These are phyloP conservation scores for Populus hybrid DNA, from an alignment of 441 rosid species.

Conservation along the genomic window DNA sequence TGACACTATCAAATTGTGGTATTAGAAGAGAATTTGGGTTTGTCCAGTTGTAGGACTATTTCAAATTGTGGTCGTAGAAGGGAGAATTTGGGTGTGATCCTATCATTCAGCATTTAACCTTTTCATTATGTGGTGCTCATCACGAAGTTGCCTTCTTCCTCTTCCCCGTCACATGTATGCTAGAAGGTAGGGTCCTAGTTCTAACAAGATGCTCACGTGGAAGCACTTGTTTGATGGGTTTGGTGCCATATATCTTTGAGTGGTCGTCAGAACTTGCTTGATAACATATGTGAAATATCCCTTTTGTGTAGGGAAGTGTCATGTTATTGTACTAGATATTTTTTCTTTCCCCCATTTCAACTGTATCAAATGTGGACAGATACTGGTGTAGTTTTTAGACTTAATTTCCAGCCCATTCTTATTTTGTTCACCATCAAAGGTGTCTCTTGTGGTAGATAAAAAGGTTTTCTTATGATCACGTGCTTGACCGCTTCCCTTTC, in stretches of 20 bases:
- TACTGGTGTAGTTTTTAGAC: neutral
- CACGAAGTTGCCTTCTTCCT: neutral
- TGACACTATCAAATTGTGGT: neutral
- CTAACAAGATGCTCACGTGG: neutral
- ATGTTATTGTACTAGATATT: neutral
- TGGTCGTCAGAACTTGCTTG: neutral
- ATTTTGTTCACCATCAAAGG: neutral
- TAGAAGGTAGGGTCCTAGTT: neutral
- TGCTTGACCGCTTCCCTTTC: conserved; percentile 19
- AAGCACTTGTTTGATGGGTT: neutral
- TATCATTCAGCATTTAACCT: neutral
- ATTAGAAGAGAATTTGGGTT: neutral
- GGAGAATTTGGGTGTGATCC: neutral
- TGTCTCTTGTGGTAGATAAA: neutral
- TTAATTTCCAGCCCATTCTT: neutral
- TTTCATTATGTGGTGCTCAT: neutral
- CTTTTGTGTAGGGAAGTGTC: neutral
- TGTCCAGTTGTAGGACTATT: no score
- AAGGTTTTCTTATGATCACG: neutral
- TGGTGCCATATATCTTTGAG: neutral
- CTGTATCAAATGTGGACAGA: neutral
- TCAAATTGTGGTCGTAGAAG: neutral
- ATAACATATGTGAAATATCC: neutral
- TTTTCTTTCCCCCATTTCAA: neutral
- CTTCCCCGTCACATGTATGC: neutral